Evolutionary conservation across 2,329 filamentous ascomycete species (phyloP).

Genomic region (Talaromyces albobiverticillius): DNA sequence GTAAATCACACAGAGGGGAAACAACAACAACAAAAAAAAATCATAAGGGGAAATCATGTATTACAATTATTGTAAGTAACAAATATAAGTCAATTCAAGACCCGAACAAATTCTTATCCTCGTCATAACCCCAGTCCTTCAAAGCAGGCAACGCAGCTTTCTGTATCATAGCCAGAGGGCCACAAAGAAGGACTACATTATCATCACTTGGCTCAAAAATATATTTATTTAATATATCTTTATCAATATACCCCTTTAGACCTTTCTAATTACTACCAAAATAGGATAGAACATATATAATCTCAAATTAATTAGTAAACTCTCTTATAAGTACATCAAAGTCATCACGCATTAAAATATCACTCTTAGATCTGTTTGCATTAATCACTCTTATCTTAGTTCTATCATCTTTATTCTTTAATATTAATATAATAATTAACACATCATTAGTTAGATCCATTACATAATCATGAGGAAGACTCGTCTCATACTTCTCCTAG

Average conservation of each 20-base stretch:
- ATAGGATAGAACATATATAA: constrained; percentile 49
- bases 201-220: constrained; percentile 43
- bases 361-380: constrained; percentile 47
- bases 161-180: constrained; percentile 51
- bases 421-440: constrained; percentile 20
- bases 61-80: too few relatives aligned
- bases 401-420: constrained; percentile 24
- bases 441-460: constrained; percentile 50
- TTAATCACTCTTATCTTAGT: constrained; percentile 46
- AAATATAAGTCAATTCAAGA: too few relatives aligned
- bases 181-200: constrained; percentile 49
- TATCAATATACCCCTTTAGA: constrained; percentile 44
- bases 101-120: too few relatives aligned
- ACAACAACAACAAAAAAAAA: too few relatives aligned
- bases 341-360: constrained; percentile 46
- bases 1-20: too few relatives aligned
- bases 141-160: constrained; percentile 51
- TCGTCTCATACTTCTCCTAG: constrained; percentile 48
- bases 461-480: constrained; percentile 46
- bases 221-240: constrained; percentile 38
- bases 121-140: constrained; percentile 44
- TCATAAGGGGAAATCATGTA: too few relatives aligned
- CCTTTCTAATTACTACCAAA: constrained; percentile 46
- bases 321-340: constrained; percentile 40
- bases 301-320: constrained; percentile 39